phyloP scores from a whole-genome alignment of 2,329 filamentous ascomycete species.

The Colletotrichum musae region DNA sequence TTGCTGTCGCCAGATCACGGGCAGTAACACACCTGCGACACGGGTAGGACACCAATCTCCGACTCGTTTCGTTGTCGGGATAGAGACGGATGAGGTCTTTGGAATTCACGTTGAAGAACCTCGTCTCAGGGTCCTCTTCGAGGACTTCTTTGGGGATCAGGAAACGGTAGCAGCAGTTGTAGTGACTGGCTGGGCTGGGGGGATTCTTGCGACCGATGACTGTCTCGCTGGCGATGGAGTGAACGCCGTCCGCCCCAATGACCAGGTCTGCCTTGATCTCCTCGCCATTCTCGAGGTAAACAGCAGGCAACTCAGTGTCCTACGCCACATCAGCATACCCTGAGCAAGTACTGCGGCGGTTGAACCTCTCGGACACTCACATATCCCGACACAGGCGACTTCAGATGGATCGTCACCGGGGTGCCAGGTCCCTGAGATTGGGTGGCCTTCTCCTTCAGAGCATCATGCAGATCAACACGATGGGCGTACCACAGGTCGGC shows the following conservation, averaged over 20 bases:
- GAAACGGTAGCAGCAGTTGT: constrained; percentile 55
- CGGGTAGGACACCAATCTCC: constrained; percentile 51
- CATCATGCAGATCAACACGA: constrained; percentile 57
- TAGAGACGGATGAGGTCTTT: constrained; percentile 41
- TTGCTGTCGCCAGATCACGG: neutral
- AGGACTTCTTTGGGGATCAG: constrained; percentile 49
- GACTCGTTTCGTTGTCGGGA: constrained; percentile 40
- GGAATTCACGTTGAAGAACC: constrained; percentile 47
- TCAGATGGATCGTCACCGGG: constrained; percentile 46
- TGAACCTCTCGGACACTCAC: constrained; percentile 41
- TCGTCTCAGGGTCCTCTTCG: constrained; percentile 49
- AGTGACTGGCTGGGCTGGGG: constrained; percentile 46
- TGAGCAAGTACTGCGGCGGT: neutral
- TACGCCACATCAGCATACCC: constrained; percentile 22
- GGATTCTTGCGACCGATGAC: constrained; percentile 47
- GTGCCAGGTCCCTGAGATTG: constrained; percentile 44
- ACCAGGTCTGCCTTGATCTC: constrained; percentile 54
- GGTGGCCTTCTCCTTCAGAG: constrained; percentile 53
- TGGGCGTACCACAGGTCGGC: constrained; percentile 53
- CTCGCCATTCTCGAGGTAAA: constrained; percentile 49
- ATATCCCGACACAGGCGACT: constrained; percentile 45
- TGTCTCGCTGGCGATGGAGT: constrained; percentile 49
- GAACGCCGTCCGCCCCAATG: constrained; percentile 61
- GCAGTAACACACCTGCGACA: constrained; percentile 48
- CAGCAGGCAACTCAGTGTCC: constrained; percentile 46